Evolutionary conservation across 2,329 filamentous ascomycete genomes (phyloP), one percentile per base, ranked within the genome.

Genomic region (Diaporthe longicolla): DNA sequence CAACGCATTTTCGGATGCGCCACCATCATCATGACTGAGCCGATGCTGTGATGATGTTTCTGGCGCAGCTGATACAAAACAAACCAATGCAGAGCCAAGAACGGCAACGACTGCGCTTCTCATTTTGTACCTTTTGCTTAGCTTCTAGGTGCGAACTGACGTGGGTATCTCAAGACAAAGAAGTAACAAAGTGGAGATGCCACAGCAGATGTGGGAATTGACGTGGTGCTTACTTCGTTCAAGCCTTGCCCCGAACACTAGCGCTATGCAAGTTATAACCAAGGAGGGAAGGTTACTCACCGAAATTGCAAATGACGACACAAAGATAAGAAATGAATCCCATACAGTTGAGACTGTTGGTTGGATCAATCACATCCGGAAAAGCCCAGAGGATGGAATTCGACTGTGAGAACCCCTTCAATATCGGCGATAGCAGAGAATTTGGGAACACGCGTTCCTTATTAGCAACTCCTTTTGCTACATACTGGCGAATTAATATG

Each of bases 261-360:
- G 48, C 63, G 45, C 63, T 52, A 54, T 68, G 63, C 48, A 68
- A n/a, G 61, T 29, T 54, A 9, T 54, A 9, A 19, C 29, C 37
- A 6, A 43, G 40, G 40, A 26, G 19, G 59, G 48, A 40, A 54
- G 32, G 15, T 37, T 24, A 40, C 45, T 29, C 26, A 26, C 9
- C 19, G 32, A 5, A 5, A 1, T 54, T 26, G 13, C 4, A 40
- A 29, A 54, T 68, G 29, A 54, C n/a, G 32, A 52, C 48, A 19
- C 3, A 26, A 50, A 24, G 24, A 32, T 50, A 65, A 65, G 19
- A 35, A 66, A 24, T 3, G 8, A 29, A 19, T 50, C 9, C 10
- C 7, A n/a, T 48, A 2, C 9, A 1, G 11, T 10, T 21, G 9
- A 4, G 3, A 19, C 37, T 35, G 7, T 19, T n/a, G 19, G 32